These are phyloP conservation scores for Maudiozyma pseudohumilis DNA, from an alignment of 805 yeast genomes.

Conservation along the genomic window DNA sequence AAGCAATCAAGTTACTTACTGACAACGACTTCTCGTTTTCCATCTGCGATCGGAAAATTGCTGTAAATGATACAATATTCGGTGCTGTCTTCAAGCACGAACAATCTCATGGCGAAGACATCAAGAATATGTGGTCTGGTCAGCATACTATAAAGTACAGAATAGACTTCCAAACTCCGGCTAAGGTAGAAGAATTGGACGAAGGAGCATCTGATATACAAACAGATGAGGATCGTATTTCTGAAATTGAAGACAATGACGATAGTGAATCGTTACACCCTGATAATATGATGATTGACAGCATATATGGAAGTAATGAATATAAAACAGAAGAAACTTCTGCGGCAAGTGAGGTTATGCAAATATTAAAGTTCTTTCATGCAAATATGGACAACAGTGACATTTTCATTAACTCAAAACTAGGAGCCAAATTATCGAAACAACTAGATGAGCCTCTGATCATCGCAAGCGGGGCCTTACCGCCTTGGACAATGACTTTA, in stretches of 20 bases:
- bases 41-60: conserved; percentile 46
- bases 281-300: conserved; percentile 7
- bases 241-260: background rate
- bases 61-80: conserved; percentile 60
- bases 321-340: conserved; percentile 1
- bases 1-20: conserved; percentile 4
- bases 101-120: conserved; percentile 33
- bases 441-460: conserved; percentile 85
- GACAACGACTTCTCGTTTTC: conserved; percentile 45
- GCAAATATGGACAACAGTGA: conserved; percentile 14
- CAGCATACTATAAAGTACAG: conserved; percentile 44
- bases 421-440: conserved; percentile 76
- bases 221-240: background rate
- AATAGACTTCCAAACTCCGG: conserved; percentile 4
- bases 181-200: conserved; percentile 13
- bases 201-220: background rate
- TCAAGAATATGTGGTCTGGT: conserved; percentile 46
- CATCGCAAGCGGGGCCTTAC: conserved; percentile 78
- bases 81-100: conserved; percentile 57
- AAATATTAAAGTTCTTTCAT: conserved; percentile 41
- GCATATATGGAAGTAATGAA: conserved; percentile 7
- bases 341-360: conserved; percentile 31
- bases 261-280: background rate
- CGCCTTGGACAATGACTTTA: conserved; percentile 73
- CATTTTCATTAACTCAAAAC: conserved; percentile 63